Evolutionary conservation across 164 flowering plant species (phyloP), one percentile per base, ranked within the genome.

Genomic region (Houttuynia cordata): DNA sequence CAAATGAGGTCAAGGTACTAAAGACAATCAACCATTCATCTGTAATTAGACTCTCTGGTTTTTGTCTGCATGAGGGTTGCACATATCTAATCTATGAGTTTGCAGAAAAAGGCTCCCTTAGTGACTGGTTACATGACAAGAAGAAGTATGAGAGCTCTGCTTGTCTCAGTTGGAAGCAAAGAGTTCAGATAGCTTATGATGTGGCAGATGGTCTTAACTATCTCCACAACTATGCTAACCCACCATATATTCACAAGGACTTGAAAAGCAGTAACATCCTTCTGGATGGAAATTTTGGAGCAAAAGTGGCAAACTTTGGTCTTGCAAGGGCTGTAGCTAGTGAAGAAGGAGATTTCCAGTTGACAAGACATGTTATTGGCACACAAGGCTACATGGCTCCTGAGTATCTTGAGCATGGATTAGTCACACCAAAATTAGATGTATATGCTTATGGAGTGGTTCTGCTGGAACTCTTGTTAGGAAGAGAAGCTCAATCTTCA

Each of bases 371-470:
- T 67, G 84, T 87, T 0, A 71, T 82, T 15, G 95, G 95, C 2
- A 83, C 89, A 34, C 70, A 77, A 23, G 91, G 95, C 0, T 87
- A 81, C 53, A 71, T 87, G 88, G 76, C 91, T 0, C 91, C 87
- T 0, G 95, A 87, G 73, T 85, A 85, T 58, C 63, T 83, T 0
- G 85, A 85, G 60, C 76, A 77, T 61, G 94, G 91, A 0, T 67
- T 81, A 22, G 64, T 83, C 40, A 84, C 90, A 2, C 79, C 83
- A 8, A 84, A 83, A 54, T 58, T 84, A 0, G 94, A 86, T 67
- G 86, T 86, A 19, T 87, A 71, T 59, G 81, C 85, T 0, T 79
- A 84, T 59, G 95, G 95, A 54, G 85, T 87, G 51, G 68, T 87
- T 19, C 24, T 83, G 39, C 64, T 85, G 74, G 90, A 88, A 81